Evolutionary conservation across 768 basidiomycete genomes (phyloP).

Genomic region (Hericium coralloides): DNA sequence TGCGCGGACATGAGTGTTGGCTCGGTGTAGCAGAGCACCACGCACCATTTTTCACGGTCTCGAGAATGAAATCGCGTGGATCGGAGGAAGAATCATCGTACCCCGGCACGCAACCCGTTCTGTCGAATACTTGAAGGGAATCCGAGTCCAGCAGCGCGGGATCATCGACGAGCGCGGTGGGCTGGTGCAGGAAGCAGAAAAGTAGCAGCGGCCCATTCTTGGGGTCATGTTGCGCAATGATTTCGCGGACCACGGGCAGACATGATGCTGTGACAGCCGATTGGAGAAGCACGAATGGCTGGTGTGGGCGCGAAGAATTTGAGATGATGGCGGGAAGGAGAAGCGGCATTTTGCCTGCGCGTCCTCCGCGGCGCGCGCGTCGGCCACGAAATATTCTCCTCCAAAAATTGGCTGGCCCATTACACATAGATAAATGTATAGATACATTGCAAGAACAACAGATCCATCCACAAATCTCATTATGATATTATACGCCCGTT

Average conservation of each 20-base stretch:
- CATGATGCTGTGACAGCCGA: constrained; percentile 51
- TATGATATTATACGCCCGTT: background rate
- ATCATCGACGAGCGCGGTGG: constrained; percentile 32
- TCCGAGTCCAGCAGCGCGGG: constrained; percentile 5
- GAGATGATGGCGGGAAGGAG: constrained; percentile 21
- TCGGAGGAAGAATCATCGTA: constrained; percentile 34
- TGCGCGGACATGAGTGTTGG: constrained; percentile 12
- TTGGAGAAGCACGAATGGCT: constrained; percentile 47
- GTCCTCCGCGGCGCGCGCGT: background rate
- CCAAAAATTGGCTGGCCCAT: no score
- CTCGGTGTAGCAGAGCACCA: background rate
- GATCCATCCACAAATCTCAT: no score
- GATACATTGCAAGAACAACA: no score
- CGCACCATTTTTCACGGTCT: constrained; percentile 31
- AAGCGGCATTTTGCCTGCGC: constrained; percentile 17
- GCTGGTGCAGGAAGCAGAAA: constrained; percentile 51
- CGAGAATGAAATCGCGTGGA: constrained; percentile 26
- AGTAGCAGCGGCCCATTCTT: constrained; percentile 28
- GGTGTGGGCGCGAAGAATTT: constrained; percentile 19
- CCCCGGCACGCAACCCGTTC: constrained; percentile 40
- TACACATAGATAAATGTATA: no score
- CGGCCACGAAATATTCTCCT: background rate
- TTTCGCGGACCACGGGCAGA: constrained; percentile 42
- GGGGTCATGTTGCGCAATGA: constrained; percentile 15
- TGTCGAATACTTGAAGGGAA: constrained; percentile 38